Base-by-base conservation (phyloP, 1,284 basidiomycete species). In the Leccinum subspadiceum region DNA sequence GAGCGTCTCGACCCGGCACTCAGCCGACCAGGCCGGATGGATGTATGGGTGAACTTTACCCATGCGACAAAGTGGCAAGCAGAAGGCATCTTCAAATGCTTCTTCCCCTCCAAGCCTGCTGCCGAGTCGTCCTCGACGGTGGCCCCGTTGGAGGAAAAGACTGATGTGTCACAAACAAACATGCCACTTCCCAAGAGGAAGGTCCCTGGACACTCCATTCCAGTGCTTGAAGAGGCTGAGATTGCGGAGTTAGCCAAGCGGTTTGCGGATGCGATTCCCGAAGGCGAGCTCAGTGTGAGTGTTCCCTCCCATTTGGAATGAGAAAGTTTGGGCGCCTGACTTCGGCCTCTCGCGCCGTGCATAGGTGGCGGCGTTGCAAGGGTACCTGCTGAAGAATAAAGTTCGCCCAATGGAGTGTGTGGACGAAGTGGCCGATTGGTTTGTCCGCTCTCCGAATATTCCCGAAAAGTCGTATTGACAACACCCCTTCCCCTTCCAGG, bases 51-150 rank as follows among this genome's bases (percentile, higher is more conserved):
- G 41, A 91, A 93, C 78, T 93, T 93, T 76, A 89, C 88, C 60
- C 87, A 93, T 68, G 92, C 92, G 7, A 92, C 88, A 6, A 92
- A 89, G 70, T 89, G 86, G 85, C 92, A 94, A 70, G 92, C 91
- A 26, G 90, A 92, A 75, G 90, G 89, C 56, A 91, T 93, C 71
- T 94, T 93, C 84, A 91, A 92, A 72, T 92, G 90, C 73, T 94
- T 94, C 83, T 94, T 93, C 85, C 92, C 92, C 1, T 85, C 73
- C 72, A 85, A 84, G 69, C 73, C 72, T 37, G 54, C 62, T 12
- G 44, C 62, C 6, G 49, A 64, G 20, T 63, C 69, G 2, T 22
- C 44, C 4, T 22, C 44, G 12, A 63, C 76, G 35, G 56, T 48
- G 46, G 12, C 55, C 54, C 60, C 73, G 22, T 60, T 73, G 24